A percentile compares a stretch with the other conserved stretches of the same genome.
Conservation (phyloP, 176 grass and related monocot species). For the Tuctoria greenei region DNA sequence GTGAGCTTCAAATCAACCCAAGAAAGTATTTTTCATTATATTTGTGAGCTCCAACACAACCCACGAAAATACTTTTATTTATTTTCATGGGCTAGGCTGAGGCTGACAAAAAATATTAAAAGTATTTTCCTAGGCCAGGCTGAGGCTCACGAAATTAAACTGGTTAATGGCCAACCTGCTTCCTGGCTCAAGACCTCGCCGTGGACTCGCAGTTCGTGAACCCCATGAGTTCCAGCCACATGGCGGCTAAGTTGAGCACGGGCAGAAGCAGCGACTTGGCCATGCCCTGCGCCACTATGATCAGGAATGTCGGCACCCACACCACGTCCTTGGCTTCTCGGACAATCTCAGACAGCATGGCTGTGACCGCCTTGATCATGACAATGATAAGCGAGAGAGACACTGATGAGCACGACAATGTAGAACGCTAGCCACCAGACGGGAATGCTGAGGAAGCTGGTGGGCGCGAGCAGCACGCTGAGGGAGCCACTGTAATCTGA, state of each 20-base stretch:
- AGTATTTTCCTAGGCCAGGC: no score
- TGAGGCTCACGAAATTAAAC: no score
- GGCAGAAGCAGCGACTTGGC: conserved; percentile 35
- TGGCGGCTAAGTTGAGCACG: conserved; percentile 38
- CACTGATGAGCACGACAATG: not conserved
- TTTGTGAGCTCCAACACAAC: no score
- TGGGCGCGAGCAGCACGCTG: conserved; percentile 23
- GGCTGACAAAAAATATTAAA: no score
- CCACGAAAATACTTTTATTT: no score
- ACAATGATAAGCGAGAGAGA: not conserved
- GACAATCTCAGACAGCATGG: not conserved
- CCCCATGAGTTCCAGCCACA: conserved; percentile 58
- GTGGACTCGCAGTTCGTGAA: conserved; percentile 44
- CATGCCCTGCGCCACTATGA: conserved; percentile 50
- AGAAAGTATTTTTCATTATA: no score
- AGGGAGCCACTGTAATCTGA: no score
- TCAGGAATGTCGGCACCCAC: conserved; percentile 39
- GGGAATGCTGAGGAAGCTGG: not conserved
- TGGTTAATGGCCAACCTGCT: no score
- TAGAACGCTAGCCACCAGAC: not conserved
- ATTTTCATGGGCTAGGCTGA: no score
- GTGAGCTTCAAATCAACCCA: no score
- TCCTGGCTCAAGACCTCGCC: no score
- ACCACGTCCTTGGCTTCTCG: conserved; percentile 42
- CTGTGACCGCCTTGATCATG: not conserved